Evolutionary conservation across 176 grass and related monocot genomes (phyloP).

Genomic region (Urochloa ruziziensis): DNA sequence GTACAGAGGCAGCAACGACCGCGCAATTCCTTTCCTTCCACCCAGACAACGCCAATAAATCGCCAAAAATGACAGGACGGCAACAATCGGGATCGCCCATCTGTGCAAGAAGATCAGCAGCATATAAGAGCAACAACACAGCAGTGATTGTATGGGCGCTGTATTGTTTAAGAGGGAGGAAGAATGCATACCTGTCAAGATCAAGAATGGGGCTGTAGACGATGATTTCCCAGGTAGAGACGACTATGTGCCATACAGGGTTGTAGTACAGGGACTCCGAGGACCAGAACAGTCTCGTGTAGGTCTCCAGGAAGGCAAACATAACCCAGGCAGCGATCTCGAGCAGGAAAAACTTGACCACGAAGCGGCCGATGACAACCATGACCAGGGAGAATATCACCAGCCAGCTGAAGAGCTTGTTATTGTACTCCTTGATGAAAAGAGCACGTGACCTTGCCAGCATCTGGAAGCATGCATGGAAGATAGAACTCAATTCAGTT

Average conservation of each 20-base stretch:
- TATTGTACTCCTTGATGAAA: constrained; percentile 94
- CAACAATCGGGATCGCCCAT: constrained; percentile 76
- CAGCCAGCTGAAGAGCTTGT: constrained; percentile 86
- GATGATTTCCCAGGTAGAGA: constrained; percentile 78
- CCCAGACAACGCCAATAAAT: constrained; percentile 86
- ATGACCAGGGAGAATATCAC: constrained; percentile 77
- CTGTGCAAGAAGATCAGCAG: constrained; percentile 39
- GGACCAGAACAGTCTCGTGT: constrained; percentile 93
- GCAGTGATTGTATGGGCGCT: not conserved
- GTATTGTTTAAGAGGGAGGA: not conserved
- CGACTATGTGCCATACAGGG: constrained; percentile 73
- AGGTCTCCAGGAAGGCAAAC: constrained; percentile 86
- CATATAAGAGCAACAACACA: not conserved
- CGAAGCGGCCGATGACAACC: constrained; percentile 74
- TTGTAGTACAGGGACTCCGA: constrained; percentile 84
- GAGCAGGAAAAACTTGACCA: constrained; percentile 81
- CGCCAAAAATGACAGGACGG: constrained; percentile 29
- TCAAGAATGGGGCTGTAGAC: constrained; percentile 92
- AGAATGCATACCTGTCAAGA: constrained; percentile 60
- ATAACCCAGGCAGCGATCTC: constrained; percentile 81
- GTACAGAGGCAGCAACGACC: constrained; percentile 68
- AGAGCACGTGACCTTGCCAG: constrained; percentile 55
- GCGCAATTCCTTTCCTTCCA: constrained; percentile 50
- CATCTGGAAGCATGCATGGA: constrained; percentile 57
- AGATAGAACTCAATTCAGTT: constrained; percentile 14